Conservation (phyloP, 305 asterid genomes). For the Nicotiana rustica region DNA sequence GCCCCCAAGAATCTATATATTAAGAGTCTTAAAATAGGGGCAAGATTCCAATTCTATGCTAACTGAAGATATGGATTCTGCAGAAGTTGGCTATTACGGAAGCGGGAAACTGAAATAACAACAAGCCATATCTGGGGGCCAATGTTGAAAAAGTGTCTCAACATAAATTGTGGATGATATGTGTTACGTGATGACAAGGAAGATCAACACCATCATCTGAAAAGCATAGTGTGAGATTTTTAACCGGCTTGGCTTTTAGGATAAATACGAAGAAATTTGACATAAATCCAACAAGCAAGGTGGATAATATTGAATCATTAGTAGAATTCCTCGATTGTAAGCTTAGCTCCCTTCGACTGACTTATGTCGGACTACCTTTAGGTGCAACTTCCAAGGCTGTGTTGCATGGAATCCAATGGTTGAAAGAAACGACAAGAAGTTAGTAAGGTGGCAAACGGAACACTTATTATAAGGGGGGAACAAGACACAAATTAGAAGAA, state of each 20-base stretch:
- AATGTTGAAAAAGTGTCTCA: neutral
- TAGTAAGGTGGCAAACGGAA: neutral
- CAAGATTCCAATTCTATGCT: neutral
- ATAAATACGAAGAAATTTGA: neutral
- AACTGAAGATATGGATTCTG: neutral
- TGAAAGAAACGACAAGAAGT: neutral
- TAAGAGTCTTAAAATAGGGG: neutral
- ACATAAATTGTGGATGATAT: neutral
- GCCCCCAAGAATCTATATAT: neutral
- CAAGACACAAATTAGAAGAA: neutral
- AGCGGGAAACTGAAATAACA: neutral
- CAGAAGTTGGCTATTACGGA: neutral
- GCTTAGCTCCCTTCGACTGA: constrained; percentile 8
- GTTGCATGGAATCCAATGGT: neutral
- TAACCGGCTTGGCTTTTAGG: neutral
- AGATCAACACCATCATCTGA: constrained; percentile 18
- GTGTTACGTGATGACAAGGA: neutral
- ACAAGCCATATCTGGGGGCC: neutral
- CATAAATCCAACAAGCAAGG: neutral
- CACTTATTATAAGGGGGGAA: neutral
- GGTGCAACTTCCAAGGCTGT: neutral
- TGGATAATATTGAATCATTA: neutral
- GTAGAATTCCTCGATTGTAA: neutral
- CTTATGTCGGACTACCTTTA: neutral
- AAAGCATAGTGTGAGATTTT: neutral